Conservation (phyloP, 208 protist species). For the Leishmania turanica region DNA sequence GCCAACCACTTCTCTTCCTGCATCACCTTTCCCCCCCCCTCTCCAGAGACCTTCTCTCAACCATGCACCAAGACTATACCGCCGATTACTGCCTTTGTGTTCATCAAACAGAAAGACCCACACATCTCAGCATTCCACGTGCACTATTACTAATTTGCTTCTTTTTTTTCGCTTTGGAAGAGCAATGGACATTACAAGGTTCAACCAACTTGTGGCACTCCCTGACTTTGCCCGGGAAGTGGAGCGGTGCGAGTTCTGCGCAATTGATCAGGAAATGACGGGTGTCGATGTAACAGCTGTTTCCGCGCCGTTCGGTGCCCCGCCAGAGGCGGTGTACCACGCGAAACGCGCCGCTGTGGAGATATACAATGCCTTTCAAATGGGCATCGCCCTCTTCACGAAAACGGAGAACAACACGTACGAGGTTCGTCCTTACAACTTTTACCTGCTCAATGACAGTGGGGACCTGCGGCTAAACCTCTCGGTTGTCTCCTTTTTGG, state of each 20-base stretch:
- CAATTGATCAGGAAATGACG: slow-evolving; percentile 87
- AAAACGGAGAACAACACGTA: slow-evolving; percentile 32
- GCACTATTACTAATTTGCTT: neutral
- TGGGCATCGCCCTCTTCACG: slow-evolving; percentile 74
- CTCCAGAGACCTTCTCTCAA: neutral
- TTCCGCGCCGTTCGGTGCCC: slow-evolving; percentile 20
- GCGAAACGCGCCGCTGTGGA: slow-evolving; percentile 42
- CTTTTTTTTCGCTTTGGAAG: neutral
- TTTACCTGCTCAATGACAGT: slow-evolving; percentile 52
- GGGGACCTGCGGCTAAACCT: slow-evolving; percentile 46
- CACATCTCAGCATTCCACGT: neutral
- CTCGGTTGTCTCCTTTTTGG: slow-evolving; percentile 49
- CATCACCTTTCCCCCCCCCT: neutral
- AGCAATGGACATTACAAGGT: slow-evolving; percentile 58
- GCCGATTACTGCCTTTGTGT: neutral
- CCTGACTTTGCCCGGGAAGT: slow-evolving; percentile 58
- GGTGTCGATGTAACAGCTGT: slow-evolving; percentile 45
- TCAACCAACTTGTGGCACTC: slow-evolving; percentile 38
- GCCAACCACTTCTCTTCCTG: too few relatives aligned
- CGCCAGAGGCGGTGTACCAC: slow-evolving; percentile 47
- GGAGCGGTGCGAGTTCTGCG: slow-evolving; percentile 60
- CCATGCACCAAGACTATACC: neutral
- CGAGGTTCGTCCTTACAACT: slow-evolving; percentile 82
- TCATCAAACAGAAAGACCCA: neutral
- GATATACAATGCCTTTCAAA: slow-evolving; percentile 75